Conservation (phyloP, 352 stramenopile genomes). For the Phytophthora multivora region DNA sequence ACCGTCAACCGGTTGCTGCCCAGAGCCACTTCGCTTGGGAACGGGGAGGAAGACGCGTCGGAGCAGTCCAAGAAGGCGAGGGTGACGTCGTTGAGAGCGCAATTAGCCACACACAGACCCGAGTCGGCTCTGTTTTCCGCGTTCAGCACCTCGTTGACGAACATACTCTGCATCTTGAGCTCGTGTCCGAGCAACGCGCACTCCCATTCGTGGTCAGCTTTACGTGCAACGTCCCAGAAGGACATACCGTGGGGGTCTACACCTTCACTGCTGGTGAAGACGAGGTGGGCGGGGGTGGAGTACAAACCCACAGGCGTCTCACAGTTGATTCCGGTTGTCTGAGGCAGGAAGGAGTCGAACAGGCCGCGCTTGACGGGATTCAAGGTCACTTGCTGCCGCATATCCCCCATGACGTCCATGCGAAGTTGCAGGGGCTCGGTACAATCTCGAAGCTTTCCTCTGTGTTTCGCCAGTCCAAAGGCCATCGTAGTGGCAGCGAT, state of each 20-base stretch:
- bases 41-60: conserved; percentile 13
- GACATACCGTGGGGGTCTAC: conserved; percentile 30
- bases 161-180: conserved; percentile 65
- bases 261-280: conserved; percentile 60
- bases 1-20: conserved; percentile 34
- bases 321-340: conserved; percentile 1
- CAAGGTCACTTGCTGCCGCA: conserved; percentile 34
- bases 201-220: conserved; percentile 54
- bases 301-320: conserved; percentile 55
- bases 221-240: conserved; percentile 63
- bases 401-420: conserved; percentile 53
- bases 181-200: conserved; percentile 53
- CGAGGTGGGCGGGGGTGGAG: conserved; percentile 43
- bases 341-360: conserved; percentile 6
- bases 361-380: conserved; percentile 26
- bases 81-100: conserved; percentile 50
- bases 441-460: conserved; percentile 34
- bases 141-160: conserved; percentile 63
- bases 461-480: conserved; percentile 42
- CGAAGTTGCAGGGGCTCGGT: conserved; percentile 45
- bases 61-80: conserved; percentile 40
- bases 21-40: conserved; percentile 27
- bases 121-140: conserved; percentile 35
- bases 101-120: conserved; percentile 42
- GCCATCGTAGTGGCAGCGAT: conserved; percentile 50